phyloP scores from a whole-genome alignment of 495 filamentous ascomycete species.

The Hypoxylon fuscum region DNA sequence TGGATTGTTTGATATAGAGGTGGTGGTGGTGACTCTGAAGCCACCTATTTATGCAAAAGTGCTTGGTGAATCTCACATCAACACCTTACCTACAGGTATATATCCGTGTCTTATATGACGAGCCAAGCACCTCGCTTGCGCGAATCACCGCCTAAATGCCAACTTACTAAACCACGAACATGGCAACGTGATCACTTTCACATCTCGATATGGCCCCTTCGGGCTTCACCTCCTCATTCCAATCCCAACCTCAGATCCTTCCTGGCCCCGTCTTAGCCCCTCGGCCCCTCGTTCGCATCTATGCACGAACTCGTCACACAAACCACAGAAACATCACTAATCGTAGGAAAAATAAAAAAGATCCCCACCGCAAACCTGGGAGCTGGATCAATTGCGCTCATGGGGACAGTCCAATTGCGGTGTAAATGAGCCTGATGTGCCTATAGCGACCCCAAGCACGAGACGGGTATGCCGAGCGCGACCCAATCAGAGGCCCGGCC shows the following conservation, averaged over 20 bases:
- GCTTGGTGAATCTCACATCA: not conserved
- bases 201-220: constrained; percentile 1
- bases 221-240: constrained; percentile 16
- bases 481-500: constrained; percentile 14
- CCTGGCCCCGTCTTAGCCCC: not conserved
- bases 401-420: constrained; percentile 8
- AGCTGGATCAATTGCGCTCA: constrained; percentile 6
- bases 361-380: constrained; percentile 25
- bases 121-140: not conserved
- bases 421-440: not conserved
- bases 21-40: not conserved
- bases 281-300: constrained; percentile 7
- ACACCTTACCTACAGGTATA: not conserved
- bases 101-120: not conserved
- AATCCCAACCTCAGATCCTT: not conserved
- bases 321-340: not conserved
- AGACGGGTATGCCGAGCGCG: not conserved
- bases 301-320: constrained; percentile 29
- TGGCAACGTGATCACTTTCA: constrained; percentile 16
- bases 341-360: constrained; percentile 12
- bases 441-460: not conserved
- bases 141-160: constrained; percentile 5
- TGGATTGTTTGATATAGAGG: not conserved
- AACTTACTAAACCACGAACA: not conserved
- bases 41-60: constrained; percentile 1